Evolutionary conservation across 306 rosid species (phyloP), one percentile per base, ranked within the genome.

Genomic region (Dalbergia cochinchinensis): DNA sequence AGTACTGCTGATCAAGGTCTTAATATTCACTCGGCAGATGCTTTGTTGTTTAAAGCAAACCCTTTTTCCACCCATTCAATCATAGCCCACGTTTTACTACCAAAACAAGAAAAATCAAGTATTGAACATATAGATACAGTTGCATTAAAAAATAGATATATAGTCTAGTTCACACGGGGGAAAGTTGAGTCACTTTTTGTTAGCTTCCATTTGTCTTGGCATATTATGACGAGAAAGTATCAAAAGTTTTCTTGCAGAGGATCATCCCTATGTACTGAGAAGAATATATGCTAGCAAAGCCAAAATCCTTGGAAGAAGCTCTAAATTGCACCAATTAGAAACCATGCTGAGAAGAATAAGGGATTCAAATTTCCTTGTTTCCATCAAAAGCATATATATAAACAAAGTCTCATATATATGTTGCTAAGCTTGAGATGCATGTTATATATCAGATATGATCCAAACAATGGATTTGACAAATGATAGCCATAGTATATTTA

Each of bases 201-300:
- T 80, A 83, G 82, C 87, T 73, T 86, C 82, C 79, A 80, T 73
- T 80, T 86, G 90, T 86, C 87, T 47, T 69, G 77, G 90, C 80
- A 86, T 86, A 83, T 83, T 81, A 69, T 81, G 83, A 86, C 48
- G 77, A 86, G 79, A 83, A 86, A 77, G 85, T 71, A 65, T 83
- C 82, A 83, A 80, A 83, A 80, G 87, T 78, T 69, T 81, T 83
- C 81, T 80, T 68, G 83, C 83, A 73, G 85, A 73, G 82, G 83
- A 73, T 80, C 81, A 83, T 87, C 88, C 77, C 87, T 54, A 69
- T 77, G 82, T 78, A 76, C 85, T 80, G 64, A 57, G 31, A 64
- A 77, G 88, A 87, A 82, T 85, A 68, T 71, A 77, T 75, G 71
- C 80, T 76, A 80, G 78, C 81, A 76, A 80, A 70, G 86, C 84